Percentiles rank a stretch among this genome's conserved stretches.
Conservation (phyloP, 2,329 filamentous ascomycete genomes). For the Ophiostoma piceae region DNA sequence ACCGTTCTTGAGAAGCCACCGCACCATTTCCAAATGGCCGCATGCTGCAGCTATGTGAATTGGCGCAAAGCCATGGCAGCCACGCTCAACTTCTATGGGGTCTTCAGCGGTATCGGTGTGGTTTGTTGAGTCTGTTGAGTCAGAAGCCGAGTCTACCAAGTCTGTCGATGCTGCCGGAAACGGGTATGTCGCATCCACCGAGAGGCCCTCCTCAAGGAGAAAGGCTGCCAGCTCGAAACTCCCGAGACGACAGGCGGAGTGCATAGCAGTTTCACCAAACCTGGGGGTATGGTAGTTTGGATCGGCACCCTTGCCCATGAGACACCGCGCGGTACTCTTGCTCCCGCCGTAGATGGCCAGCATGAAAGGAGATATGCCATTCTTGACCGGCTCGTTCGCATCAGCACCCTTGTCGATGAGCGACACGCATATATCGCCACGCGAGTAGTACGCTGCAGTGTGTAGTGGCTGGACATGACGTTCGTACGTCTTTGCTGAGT, state of each 20-base stretch:
- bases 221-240: not conserved
- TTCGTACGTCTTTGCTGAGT: not conserved
- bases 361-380: not conserved
- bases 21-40: not conserved
- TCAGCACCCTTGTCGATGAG: not conserved
- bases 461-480: not conserved
- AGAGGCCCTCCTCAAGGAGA: not conserved
- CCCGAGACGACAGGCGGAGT: not conserved
- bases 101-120: not conserved
- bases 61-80: conserved; percentile 6
- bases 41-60: not conserved
- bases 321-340: not conserved
- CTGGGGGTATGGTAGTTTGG: not conserved
- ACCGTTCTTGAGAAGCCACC: not conserved
- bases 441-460: not conserved
- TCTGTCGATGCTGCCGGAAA: not conserved
- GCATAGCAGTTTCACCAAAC: not conserved
- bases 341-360: not conserved
- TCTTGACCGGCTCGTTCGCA: not conserved
- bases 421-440: not conserved
- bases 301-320: not conserved
- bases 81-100: not conserved
- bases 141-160: not conserved
- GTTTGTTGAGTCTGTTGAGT: not conserved
- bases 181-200: not conserved